phyloP scores from a whole-genome alignment of 1,284 basidiomycete species.

The Anthracocystis walkeri region DNA sequence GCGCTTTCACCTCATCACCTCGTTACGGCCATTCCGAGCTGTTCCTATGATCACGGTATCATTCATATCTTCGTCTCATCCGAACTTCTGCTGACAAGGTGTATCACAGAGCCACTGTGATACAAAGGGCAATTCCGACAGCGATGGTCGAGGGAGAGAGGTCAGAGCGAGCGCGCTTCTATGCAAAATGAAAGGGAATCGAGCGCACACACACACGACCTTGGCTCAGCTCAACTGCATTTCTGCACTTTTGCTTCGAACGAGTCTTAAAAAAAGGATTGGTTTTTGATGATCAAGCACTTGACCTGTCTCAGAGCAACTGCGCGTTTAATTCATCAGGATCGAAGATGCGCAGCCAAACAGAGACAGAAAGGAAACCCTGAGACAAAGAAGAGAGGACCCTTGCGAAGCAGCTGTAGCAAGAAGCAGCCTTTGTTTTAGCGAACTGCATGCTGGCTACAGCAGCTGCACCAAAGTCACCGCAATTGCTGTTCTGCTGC shows the following conservation, averaged over 20 bases:
- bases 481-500: not conserved
- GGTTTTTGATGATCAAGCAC: not conserved
- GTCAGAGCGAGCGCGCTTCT: not conserved
- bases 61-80: not conserved
- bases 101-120: not conserved
- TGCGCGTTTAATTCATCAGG: not conserved
- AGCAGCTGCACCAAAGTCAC: conserved; percentile 1
- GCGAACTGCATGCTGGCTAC: conserved; percentile 6
- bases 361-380: too few relatives aligned
- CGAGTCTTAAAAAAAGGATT: not conserved
- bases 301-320: conserved; percentile 4
- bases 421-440: not conserved
- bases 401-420: not conserved
- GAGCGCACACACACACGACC: conserved; percentile 14
- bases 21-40: conserved; percentile 5
- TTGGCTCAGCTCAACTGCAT: conserved; percentile 5
- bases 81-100: not conserved
- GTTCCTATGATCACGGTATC: not conserved
- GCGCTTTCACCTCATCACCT: not conserved
- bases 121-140: not conserved
- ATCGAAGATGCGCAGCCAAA: conserved; percentile 24
- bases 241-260: too few relatives aligned
- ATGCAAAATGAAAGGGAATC: not conserved
- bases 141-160: not conserved
- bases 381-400: not conserved